These are phyloP conservation scores for Solanum pinnatisectum DNA, from an alignment of 257 asterid genomes.

Conservation along the genomic window DNA sequence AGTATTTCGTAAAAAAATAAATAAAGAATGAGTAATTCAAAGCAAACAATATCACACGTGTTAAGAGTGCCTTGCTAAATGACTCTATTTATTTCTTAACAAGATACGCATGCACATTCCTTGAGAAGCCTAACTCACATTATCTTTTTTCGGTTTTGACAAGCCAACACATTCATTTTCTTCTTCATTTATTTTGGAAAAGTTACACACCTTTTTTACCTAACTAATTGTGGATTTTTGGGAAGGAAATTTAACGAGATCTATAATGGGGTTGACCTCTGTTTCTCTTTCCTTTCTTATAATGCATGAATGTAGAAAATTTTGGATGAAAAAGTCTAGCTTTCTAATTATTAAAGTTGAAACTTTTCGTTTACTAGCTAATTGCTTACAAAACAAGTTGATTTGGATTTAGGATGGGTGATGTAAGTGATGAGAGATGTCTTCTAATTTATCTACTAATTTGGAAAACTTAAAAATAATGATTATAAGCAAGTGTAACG, in stretches of 20 bases:
- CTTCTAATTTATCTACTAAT: background rate
- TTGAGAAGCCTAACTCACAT: background rate
- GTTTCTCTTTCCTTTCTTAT: background rate
- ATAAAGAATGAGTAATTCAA: fast-evolving
- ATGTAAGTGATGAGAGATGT: background rate
- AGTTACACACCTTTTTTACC: background rate
- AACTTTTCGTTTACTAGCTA: background rate
- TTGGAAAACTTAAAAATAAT: too few relatives aligned
- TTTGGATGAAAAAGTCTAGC: background rate
- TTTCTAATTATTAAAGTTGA: background rate
- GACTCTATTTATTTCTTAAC: background rate
- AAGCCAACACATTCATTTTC: background rate
- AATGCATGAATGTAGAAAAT: background rate
- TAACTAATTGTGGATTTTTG: background rate
- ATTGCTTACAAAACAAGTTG: background rate
- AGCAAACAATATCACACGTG: background rate
- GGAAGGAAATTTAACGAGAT: background rate
- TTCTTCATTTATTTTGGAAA: background rate
- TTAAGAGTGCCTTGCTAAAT: background rate
- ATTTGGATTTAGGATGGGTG: background rate
- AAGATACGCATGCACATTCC: background rate
- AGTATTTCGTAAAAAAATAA: background rate
- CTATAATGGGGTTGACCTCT: background rate
- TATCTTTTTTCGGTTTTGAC: background rate
- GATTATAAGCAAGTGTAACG: too few relatives aligned